Conservation (phyloP, 1,284 basidiomycete species). For the Grifola frondosa region DNA sequence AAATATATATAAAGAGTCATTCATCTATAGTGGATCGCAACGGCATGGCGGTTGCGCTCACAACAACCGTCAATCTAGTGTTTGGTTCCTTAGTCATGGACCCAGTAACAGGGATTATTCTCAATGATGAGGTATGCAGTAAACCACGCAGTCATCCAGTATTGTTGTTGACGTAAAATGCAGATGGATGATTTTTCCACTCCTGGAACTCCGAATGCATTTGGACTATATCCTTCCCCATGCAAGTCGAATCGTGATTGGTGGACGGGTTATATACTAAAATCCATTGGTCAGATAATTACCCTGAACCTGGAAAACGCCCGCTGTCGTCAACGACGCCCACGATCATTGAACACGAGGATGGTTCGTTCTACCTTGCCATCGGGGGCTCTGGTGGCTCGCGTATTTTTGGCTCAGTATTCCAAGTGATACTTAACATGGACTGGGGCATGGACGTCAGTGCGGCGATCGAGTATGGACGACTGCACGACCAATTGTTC, state of each 20-base stretch:
- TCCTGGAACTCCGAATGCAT: constrained; percentile 78
- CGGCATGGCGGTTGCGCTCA: constrained; percentile 84
- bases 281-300: constrained; percentile 61
- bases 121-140: constrained; percentile 78
- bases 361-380: constrained; percentile 71
- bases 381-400: constrained; percentile 88
- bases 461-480: constrained; percentile 78
- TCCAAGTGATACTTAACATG: constrained; percentile 80
- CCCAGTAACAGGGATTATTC: constrained; percentile 79
- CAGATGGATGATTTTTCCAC: constrained; percentile 88
- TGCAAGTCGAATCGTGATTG: constrained; percentile 45
- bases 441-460: constrained; percentile 82
- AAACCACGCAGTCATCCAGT: not conserved
- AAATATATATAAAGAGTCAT: constrained; percentile 62
- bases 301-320: constrained; percentile 82
- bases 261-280: not conserved
- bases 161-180: not conserved
- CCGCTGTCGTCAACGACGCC: constrained; percentile 85
- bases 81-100: constrained; percentile 90
- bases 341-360: constrained; percentile 72
- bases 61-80: constrained; percentile 83
- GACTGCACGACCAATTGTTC: constrained; percentile 92
- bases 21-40: constrained; percentile 77
- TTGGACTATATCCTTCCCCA: constrained; percentile 84
- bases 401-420: constrained; percentile 79